A percentile compares a stretch with the other conserved stretches of the same genome.
Evolutionary conservation across 768 basidiomycete species (phyloP).

Genomic region (Tulasnella sp.): DNA sequence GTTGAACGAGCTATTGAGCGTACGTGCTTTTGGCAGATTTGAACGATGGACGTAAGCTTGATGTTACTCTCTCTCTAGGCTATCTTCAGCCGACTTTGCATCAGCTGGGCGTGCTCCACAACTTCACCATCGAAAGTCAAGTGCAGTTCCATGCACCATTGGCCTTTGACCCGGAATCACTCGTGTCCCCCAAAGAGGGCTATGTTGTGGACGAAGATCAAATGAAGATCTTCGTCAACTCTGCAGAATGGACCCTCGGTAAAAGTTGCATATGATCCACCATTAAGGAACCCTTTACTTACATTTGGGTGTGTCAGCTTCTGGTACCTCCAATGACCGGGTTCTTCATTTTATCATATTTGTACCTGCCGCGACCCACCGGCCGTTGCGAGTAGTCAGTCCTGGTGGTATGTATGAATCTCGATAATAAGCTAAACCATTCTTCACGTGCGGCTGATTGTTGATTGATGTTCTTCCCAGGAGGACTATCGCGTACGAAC

Average conservation of each 20-base stretch:
- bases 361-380: slow-evolving; percentile 56
- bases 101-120: slow-evolving; percentile 57
- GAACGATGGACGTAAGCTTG: not conserved
- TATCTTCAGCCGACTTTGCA: slow-evolving; percentile 56
- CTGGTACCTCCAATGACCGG: slow-evolving; percentile 84
- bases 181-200: not conserved
- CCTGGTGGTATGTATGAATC: slow-evolving; percentile 32
- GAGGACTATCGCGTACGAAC: slow-evolving; percentile 36
- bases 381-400: slow-evolving; percentile 59
- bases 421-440: too few species aligned
- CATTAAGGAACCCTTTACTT: slow-evolving; percentile 6
- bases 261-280: slow-evolving; percentile 18
- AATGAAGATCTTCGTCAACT: slow-evolving; percentile 87
- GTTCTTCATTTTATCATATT: slow-evolving; percentile 89
- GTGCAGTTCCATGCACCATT: slow-evolving; percentile 85
- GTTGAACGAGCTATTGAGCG: slow-evolving; percentile 50
- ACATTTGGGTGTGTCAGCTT: slow-evolving; percentile 46
- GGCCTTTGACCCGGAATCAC: slow-evolving; percentile 50
- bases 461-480: too few species aligned
- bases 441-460: too few species aligned
- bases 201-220: slow-evolving; percentile 68
- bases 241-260: slow-evolving; percentile 94
- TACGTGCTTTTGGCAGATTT: slow-evolving; percentile 30
- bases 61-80: slow-evolving; percentile 32
- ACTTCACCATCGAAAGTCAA: slow-evolving; percentile 91